Conservation (phyloP, 805 yeast species). For the Suhomyces canberraensis region DNA sequence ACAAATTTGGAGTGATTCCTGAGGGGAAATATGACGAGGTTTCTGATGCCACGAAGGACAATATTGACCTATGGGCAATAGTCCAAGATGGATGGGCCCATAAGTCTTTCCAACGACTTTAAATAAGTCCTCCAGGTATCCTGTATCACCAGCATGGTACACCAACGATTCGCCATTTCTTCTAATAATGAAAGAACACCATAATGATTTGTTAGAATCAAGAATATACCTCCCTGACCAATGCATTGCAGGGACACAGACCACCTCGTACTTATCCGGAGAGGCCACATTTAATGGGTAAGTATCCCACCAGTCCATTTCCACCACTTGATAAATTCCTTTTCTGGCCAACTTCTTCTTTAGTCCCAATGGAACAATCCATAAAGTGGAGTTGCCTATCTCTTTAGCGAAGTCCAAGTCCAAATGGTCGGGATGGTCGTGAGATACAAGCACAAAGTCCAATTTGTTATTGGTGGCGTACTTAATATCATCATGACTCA, state of each 20-base stretch:
- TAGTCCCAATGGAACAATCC: constrained; percentile 89
- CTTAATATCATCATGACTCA: constrained; percentile 52
- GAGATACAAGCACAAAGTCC: constrained; percentile 77
- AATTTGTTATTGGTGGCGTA: constrained; percentile 52
- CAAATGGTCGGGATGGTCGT: constrained; percentile 94
- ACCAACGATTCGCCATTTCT: constrained; percentile 67
- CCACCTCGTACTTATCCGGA: constrained; percentile 64
- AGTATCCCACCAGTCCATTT: constrained; percentile 91
- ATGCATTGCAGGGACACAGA: constrained; percentile 93
- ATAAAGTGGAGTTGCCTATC: constrained; percentile 55
- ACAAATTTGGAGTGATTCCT: constrained; percentile 69
- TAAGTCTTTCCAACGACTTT: constrained; percentile 57
- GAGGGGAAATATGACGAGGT: constrained; percentile 84
- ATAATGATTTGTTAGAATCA: constrained; percentile 76
- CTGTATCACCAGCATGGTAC: constrained; percentile 95
- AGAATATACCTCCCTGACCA: constrained; percentile 88
- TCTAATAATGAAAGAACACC: constrained; percentile 83
- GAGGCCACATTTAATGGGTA: constrained; percentile 31
- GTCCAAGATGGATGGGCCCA: constrained; percentile 58
- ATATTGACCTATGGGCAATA: constrained; percentile 93
- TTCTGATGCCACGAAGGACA: constrained; percentile 93
- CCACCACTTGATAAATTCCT: constrained; percentile 63
- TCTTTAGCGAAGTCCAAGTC: constrained; percentile 57
- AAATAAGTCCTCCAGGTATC: constrained; percentile 76
- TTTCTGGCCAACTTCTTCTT: constrained; percentile 52